Evolutionary conservation across 2,329 filamentous ascomycete genomes (phyloP).

Genomic region (Colletotrichum horii): DNA sequence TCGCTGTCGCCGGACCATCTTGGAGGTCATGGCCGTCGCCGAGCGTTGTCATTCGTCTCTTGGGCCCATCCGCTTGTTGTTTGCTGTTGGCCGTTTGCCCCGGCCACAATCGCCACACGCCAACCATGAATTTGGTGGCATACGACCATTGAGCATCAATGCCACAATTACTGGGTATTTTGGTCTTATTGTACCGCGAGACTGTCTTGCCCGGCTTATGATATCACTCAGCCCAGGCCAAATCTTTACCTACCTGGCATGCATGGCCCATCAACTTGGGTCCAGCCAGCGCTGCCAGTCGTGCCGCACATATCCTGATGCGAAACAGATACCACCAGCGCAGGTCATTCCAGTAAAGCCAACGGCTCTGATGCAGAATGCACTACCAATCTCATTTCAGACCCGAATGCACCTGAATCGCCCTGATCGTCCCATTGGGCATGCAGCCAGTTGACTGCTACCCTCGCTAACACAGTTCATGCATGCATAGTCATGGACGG

Average conservation of each 20-base stretch:
- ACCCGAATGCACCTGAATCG: not conserved
- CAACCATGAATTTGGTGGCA: not conserved
- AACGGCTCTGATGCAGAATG: not conserved
- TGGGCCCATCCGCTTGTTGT: not conserved
- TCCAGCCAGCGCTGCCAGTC: not conserved
- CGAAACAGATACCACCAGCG: not conserved
- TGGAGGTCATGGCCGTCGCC: not conserved
- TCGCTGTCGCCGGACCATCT: not conserved
- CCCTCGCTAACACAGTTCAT: not conserved
- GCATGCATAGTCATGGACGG: not conserved
- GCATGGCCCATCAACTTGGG: not conserved
- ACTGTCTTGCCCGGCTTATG: not conserved
- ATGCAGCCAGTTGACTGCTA: not conserved
- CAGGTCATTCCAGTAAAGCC: not conserved
- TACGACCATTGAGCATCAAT: not conserved
- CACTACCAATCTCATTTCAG: not conserved
- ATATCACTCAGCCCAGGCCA: not conserved
- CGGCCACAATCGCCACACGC: conserved; percentile 2
- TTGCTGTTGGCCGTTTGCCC: not conserved
- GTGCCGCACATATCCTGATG: not conserved
- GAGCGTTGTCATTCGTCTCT: not conserved
- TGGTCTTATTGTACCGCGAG: not conserved
- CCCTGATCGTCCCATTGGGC: not conserved
- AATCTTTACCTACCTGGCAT: not conserved
- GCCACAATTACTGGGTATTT: not conserved